Evolutionary conservation across 202 grass and related monocot genomes (phyloP).

Genomic region (Carex sylvatica): DNA sequence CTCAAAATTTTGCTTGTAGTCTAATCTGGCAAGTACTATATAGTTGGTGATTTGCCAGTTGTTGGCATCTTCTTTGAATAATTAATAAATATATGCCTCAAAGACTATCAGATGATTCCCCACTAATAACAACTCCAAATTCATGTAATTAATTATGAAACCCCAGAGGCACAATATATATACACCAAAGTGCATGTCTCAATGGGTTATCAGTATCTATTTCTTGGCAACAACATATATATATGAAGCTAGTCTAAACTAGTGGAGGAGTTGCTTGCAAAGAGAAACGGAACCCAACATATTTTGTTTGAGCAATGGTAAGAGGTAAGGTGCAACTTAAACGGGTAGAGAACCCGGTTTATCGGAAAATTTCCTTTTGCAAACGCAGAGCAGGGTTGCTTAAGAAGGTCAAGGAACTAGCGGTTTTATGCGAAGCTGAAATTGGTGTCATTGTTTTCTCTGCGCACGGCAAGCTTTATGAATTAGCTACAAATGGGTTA

Average conservation of each 20-base stretch:
- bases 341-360: slow-evolving; percentile 77
- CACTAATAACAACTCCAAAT: slow-evolving; percentile 60
- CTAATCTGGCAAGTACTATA: too few species aligned
- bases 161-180: slow-evolving; percentile 43
- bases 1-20: too few species aligned
- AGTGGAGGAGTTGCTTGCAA: slow-evolving; percentile 45
- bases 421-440: slow-evolving; percentile 75
- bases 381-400: slow-evolving; percentile 70
- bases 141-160: slow-evolving; percentile 16
- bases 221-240: slow-evolving; percentile 27
- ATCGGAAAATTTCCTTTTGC: slow-evolving; percentile 94
- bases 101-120: slow-evolving; percentile 21
- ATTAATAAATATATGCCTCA: slow-evolving; percentile 17
- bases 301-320: slow-evolving; percentile 38
- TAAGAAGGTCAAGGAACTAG: slow-evolving; percentile 87
- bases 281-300: slow-evolving; percentile 6
- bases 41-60: neutral
- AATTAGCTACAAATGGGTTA: slow-evolving; percentile 85
- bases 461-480: slow-evolving; percentile 64
- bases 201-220: slow-evolving; percentile 22
- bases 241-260: slow-evolving; percentile 72
- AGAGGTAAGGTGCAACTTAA: slow-evolving; percentile 90
- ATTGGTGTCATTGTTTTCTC: slow-evolving; percentile 82
- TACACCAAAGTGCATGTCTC: slow-evolving; percentile 21
- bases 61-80: neutral